Conservation (phyloP, 179 eudicot genomes). For the Corrigiola litoralis region DNA sequence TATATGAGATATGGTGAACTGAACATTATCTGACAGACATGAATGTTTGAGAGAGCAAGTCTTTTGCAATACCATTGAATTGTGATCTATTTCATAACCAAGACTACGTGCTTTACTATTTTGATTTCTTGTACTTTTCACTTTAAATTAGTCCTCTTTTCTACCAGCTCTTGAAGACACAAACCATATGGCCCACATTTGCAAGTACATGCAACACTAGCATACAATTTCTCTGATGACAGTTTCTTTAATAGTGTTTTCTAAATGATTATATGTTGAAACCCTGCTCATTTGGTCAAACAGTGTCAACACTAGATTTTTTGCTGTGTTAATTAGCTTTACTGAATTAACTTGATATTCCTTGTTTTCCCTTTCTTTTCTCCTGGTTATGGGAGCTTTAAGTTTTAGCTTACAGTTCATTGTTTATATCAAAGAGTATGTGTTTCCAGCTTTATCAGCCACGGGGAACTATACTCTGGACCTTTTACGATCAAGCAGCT, state of each 20-base stretch:
- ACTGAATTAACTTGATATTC: neutral
- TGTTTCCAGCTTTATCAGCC: conserved; percentile 39
- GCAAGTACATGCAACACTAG: neutral
- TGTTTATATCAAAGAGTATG: neutral
- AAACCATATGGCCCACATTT: neutral
- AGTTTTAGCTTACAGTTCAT: neutral
- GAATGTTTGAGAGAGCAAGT: too few species aligned
- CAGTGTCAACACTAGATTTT: neutral
- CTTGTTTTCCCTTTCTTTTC: neutral
- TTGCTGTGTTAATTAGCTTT: neutral
- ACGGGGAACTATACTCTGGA: conserved; percentile 43
- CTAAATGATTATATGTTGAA: neutral
- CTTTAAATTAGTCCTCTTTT: too few species aligned
- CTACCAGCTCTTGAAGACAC: neutral
- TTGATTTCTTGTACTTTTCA: too few species aligned
- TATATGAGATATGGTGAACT: too few species aligned
- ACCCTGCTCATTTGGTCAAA: neutral
- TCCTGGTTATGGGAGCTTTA: neutral
- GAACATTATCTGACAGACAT: too few species aligned
- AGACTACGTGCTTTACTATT: too few species aligned
- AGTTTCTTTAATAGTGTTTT: neutral
- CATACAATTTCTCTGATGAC: neutral
- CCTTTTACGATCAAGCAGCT: conserved; percentile 37
- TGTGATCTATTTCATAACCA: too few species aligned
- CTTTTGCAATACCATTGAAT: too few species aligned